These are phyloP conservation scores for Basipetospora chlamydospora DNA, from an alignment of 2,329 filamentous ascomycete species.

Conservation along the genomic window DNA sequence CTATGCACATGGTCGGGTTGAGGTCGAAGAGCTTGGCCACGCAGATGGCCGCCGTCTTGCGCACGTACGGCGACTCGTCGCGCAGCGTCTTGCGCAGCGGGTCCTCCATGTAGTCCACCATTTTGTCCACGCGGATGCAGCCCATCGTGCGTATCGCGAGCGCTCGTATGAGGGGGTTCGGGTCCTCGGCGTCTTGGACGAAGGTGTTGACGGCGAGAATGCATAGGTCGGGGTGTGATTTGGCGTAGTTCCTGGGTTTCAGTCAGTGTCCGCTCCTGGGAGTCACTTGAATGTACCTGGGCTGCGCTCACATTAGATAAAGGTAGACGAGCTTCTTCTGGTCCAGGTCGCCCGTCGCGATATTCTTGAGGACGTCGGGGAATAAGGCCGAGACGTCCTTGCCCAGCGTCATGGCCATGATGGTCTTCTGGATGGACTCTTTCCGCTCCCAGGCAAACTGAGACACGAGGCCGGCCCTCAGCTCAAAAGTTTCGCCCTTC, in stretches of 20 bases:
- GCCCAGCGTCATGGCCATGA: conserved; percentile 98
- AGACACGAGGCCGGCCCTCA: conserved; percentile 87
- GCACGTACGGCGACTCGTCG: conserved; percentile 87
- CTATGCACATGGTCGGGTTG: conserved; percentile 81
- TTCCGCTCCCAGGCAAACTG: conserved; percentile 99
- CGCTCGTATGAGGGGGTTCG: conserved; percentile 82
- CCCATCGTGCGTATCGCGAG: conserved; percentile 90
- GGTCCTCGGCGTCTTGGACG: conserved; percentile 89
- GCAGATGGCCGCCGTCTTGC: conserved; percentile 91
- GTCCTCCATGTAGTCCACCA: conserved; percentile 78
- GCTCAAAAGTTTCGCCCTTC: conserved; percentile 96
- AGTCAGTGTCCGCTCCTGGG: too few relatives aligned
- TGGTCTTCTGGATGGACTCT: conserved; percentile 98
- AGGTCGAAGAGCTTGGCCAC: conserved; percentile 98
- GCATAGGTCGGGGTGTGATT: conserved; percentile 95
- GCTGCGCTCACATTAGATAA: conserved; percentile 70
- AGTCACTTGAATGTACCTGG: not conserved
- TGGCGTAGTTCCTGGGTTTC: conserved; percentile 97
- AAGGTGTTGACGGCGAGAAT: conserved; percentile 99
- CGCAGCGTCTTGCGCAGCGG: conserved; percentile 71
- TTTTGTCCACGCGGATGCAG: conserved; percentile 92
- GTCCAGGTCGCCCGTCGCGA: conserved; percentile 84
- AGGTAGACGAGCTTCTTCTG: conserved; percentile 99
- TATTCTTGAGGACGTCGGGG: conserved; percentile 96
- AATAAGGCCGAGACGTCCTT: conserved; percentile 97